Evolutionary conservation across 2,329 filamentous ascomycete species (phyloP), one percentile per base, ranked within the genome.

Genomic region (Didymosphaeria variabile): DNA sequence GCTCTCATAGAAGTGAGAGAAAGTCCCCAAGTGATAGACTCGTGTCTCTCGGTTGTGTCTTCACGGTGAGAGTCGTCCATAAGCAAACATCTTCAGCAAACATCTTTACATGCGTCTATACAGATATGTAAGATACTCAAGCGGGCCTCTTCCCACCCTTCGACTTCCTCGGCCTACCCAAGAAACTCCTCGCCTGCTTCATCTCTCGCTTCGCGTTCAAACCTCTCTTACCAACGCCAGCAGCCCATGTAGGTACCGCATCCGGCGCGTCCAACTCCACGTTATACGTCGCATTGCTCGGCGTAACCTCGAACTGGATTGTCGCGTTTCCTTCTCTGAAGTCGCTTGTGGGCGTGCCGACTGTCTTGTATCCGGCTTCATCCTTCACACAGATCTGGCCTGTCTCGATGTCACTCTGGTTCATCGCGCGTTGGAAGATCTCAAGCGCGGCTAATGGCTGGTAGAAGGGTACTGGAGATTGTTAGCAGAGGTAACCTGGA

Each of bases 391-490:
- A 67, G 32, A 66, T 55, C 46, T 70, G 67, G 10, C 85, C 85
- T 1, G 83, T 85, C 23, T 82, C 82, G 57, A 88, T 78, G 57
- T 87, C 84, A 21, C 77, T 70, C n/a, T 82, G 79, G 12, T 69
- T 66, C 58, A 87, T 73, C 12, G 80, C 81, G 13, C 85, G 79
- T 72, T 82, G 76, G 63, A 86, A 85, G 61, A 86, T 77, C 62
- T 81, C 80, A 13, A 85, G 73, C 8, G 84, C 73, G 13, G 79
- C 81, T 34, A 83, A 74, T 3, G 81, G 86, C 68, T 86, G 85
- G 70, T 87, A 87, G 70, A 85, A 86, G 0, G 84, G 85, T 1
- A 84, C 82, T 29, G 26, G 26, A 29, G 26, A 1, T 5, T 29
- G 26, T 29, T 29, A 29, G 26, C 26, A 6, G 6, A 6, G 26